Base-by-base conservation (phyloP, 805 yeast species). In the Saturnispora serradocipensis region DNA sequence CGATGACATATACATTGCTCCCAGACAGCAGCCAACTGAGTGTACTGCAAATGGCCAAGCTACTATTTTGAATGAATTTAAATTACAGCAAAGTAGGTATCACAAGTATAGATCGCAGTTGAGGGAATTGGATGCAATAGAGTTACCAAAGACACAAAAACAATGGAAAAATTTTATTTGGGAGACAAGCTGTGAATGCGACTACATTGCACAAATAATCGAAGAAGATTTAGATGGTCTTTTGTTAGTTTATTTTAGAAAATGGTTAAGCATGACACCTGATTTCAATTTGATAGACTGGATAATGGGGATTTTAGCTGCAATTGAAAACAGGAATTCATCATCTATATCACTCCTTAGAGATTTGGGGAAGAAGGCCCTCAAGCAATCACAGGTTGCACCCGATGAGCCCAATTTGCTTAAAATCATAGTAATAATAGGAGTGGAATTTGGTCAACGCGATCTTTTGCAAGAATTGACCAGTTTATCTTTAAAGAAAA, bases 131-230 rank as follows among this genome's bases (percentile, higher is more conserved):
- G 65, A 64, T 50, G 66, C 64, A 5, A 55, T 60, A 18, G 71
- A 69, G 18, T 60, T 67, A 15, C 78, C 77, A 2, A 27, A 50
- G 11, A 67, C 72, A 3, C 64, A 66, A 20, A 64, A 68, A 39
- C 62, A 67, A 15, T 76, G 81, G 81, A 73, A 73, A 51, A 58
- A 58, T 8, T 70, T 66, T 50, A 59, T 74, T 2, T 63, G 66
- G 49, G 59, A 65, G 16, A 63, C 66, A 18, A 55, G 57, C 8
- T 76, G 78, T 4, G 59, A 65, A 10, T 48, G 54, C 5, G 62
- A 58, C 5, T 51, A 67, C 10, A 43, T 73, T 20, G 61, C 61
- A 2, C 64, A 61, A 43, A 53, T 67, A 2, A 49, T 75, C n/a
- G 71, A 67, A 43, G 74, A 72, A 42, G 58, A 56, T 5, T 62